Percentiles rank a stretch among this genome's conserved stretches.
phyloP scores from a whole-genome alignment of 495 filamentous ascomycete genomes.

The Aspergillus campestris region DNA sequence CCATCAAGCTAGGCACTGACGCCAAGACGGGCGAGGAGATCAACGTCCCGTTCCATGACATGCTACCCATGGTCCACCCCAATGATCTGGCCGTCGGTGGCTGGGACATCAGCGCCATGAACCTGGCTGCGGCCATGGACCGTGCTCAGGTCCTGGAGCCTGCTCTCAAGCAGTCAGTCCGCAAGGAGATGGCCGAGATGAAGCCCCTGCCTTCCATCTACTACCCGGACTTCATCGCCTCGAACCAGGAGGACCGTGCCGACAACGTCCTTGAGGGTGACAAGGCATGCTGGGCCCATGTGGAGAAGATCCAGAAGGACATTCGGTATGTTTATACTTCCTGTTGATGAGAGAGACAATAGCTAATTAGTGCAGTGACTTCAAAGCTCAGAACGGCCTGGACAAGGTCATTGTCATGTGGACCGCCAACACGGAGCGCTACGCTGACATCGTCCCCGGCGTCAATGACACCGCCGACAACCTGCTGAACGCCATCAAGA shows the following conservation, averaged over 20 bases:
- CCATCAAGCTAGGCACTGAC: conserved; percentile 90
- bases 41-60: conserved; percentile 90
- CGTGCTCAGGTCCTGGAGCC: conserved; percentile 91
- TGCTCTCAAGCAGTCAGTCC: conserved; percentile 75
- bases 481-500: conserved; percentile 75
- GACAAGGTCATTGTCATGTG: conserved; percentile 98
- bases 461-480: conserved; percentile 97
- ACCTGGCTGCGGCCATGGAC: conserved; percentile 90
- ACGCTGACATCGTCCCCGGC: conserved; percentile 75
- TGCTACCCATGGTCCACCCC: conserved; percentile 95
- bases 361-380: conserved; percentile 52
- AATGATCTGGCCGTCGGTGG: conserved; percentile 93
- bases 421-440: conserved; percentile 99
- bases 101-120: conserved; percentile 92
- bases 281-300: conserved; percentile 78
- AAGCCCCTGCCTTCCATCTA: conserved; percentile 90
- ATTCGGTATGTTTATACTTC: conserved; percentile 59
- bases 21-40: conserved; percentile 78
- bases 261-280: conserved; percentile 80
- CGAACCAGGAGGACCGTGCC: conserved; percentile 95
- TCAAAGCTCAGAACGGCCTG: conserved; percentile 76
- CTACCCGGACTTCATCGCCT: conserved; percentile 98
- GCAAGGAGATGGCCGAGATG: conserved; percentile 88
- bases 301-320: conserved; percentile 89
- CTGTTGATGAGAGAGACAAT: not conserved